Base-by-base conservation (phyloP, 495 filamentous ascomycete species). In the Aspergillus nidulans region DNA sequence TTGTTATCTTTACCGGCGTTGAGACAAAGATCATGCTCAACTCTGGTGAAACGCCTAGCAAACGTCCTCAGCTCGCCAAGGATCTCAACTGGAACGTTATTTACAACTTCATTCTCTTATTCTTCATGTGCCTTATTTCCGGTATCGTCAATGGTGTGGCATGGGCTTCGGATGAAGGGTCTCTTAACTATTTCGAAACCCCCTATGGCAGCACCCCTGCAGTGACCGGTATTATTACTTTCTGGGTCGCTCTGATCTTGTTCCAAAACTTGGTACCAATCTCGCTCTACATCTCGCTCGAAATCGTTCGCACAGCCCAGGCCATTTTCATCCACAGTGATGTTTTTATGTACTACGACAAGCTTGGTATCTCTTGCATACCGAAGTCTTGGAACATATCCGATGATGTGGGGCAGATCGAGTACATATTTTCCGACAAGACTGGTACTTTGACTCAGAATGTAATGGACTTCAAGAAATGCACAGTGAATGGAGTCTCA, bases 1-100 rank as follows among this genome's bases (percentile, higher is more conserved):
- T 99, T n/a, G 95, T 97, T 44, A 76, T 95, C 34, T 99, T 95
- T 76, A 99, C 95, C 21, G 95, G 95, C 36, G 86, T 88, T 61
- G 95, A 99, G 63, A 96, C 95, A 19, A 99, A 97, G 75, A 97
- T 97, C 69, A 99, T 99, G 95, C 86, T 97, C 73, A 99, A 99
- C 68, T 87, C 95, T 10, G 95, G 95, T 50, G 89, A 90, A 43
- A 97, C 95, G n/a, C 95, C 95, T 8, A 95, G 84, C 59, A 99
- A 99, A 73, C 86, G 92, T 57, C 82, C 95, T 40, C 84, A 89
- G 44, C 91, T 99, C 64, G 86, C 90, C 32, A 87, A 88, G 59
- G 91, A 96, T 64, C 76, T 99, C 42, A 97, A 97, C 71, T 95
- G 91, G 85, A 94, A 96, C 69, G 94, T 99, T 67, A 83, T 97